Base-by-base conservation (phyloP, 2,329 filamentous ascomycete genomes). In the Dactylellina sp. region DNA sequence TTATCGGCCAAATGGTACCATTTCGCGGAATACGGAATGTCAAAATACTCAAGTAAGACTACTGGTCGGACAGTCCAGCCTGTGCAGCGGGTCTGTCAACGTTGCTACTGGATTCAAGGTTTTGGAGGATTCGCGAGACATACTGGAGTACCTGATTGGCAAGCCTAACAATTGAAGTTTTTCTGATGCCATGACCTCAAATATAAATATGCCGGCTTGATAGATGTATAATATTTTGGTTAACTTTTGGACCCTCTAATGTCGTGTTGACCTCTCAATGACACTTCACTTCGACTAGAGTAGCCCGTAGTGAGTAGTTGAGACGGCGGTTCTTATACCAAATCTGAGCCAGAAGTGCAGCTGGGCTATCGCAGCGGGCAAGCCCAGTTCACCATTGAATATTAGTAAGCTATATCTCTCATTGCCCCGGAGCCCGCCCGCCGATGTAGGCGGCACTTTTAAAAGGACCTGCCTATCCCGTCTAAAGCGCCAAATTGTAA, bases 31-130 rank as follows among this genome's bases (percentile, higher is more conserved):
- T 75, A 75, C 1, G 71, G 71, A 18, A 75, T 75, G 52, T 57
- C 49, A n/a, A 68, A 68, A 24, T 68, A 68, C 18, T 75, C 71
- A 16, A 75, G 37, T 0, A 75, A 49, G 6, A 63, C 71, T 0
- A 75, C 35, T 3, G 71, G 62, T n/a, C 71, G 62, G 12, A 66
- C 63, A 1, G 71, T 68, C 71, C 71, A 75, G 35, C 71, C 71
- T 75, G n/a, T 18, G 2, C 20, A n/a, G 16, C 22, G 50, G 6
- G 14, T 20, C 40, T 20, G 32, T 18, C 16, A 24, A 25, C 16
- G 39, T 2, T 20, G 7, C 9, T 11, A 61, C 11, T n/a, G 52
- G 16, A n/a, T 56, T 18, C n/a, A 40, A 56, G 14, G 12, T 18
- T 6, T 18, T 3, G 24, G 28, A 28, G 20, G 11, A 7, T 5